Evolutionary conservation across 768 basidiomycete species (phyloP).

Genomic region (Filobasidium wieringae): DNA sequence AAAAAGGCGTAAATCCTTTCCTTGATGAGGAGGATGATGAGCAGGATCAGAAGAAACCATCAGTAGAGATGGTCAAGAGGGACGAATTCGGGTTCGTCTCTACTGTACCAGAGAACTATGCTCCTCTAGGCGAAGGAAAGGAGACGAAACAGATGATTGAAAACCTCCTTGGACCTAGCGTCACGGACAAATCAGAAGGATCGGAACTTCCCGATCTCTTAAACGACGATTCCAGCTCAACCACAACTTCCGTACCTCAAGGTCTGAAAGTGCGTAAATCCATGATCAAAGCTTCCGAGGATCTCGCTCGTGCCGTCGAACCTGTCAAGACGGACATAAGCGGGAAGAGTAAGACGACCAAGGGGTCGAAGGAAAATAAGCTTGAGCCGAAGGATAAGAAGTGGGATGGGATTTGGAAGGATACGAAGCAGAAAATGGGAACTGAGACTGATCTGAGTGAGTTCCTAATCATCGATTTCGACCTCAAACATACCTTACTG

Average conservation of each 20-base stretch:
- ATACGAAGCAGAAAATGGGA: slow-evolving; percentile 49
- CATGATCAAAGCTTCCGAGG: not conserved
- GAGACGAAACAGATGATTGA: slow-evolving; percentile 4
- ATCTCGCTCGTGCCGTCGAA: not conserved
- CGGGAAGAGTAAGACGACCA: slow-evolving; percentile 3
- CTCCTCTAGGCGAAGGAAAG: not conserved
- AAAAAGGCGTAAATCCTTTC: too few relatives aligned
- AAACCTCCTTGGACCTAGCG: not conserved
- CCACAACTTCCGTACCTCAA: not conserved
- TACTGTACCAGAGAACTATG: not conserved
- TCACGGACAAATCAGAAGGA: too few relatives aligned
- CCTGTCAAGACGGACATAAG: too few relatives aligned
- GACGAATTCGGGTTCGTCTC: not conserved
- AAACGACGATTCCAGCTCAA: too few relatives aligned
- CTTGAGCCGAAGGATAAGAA: slow-evolving; percentile 45
- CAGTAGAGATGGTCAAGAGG: not conserved
- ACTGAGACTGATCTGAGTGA: slow-evolving; percentile 47
- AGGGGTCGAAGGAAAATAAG: slow-evolving; percentile 4
- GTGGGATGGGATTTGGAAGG: slow-evolving; percentile 48
- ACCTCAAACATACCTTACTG: not conserved
- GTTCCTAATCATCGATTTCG: slow-evolving; percentile 30
- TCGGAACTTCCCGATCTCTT: too few relatives aligned
- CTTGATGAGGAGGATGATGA: not conserved
- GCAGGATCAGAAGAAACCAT: not conserved
- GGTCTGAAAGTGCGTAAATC: not conserved